Base-by-base conservation (phyloP, 768 basidiomycete genomes). In the Hericium erinaceus region DNA sequence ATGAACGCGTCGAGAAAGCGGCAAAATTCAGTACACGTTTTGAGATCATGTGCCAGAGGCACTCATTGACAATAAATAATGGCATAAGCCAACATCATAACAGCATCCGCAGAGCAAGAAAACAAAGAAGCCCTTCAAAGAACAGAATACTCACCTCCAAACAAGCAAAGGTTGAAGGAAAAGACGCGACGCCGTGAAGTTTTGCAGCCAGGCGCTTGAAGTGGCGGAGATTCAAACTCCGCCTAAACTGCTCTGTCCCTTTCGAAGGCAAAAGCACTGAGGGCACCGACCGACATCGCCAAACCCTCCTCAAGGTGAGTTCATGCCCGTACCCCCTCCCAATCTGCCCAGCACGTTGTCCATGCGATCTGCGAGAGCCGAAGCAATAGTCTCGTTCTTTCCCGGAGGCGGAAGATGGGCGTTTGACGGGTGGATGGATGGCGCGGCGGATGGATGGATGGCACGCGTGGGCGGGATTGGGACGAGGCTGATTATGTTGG, bases 41-140 rank as follows among this genome's bases (percentile, higher is more conserved):
- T 81, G 74, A 69, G 73, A 80, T 85, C 84, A 84, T 68, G 61
- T 6, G 18, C 28, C 33, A 33, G 33, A 33, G 54, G 54, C 56
- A 61, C 62, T 72, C 68, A 72, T 66, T 63, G 83, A 87, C 84
- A 87, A 87, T 84, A 87, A 85, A 87, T 86, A 77, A 62, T 72
- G 69, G 74, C 70, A 66, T 64, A 62, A 72, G 74, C 68, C 72
- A 55, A 50, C 81, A 83, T 83, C 83, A 80, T 74, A n/a, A 20
- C 49, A 26, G 52, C 16, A 48, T 2, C 24, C 5, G 60, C 64
- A 67, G 59, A 69, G 68, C 11, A 28, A 20, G 20, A 22, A 28
- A 58, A 48, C 51, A 54, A 63, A 57, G 48, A 41, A 39, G 1
- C 28, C 28, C 7, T 33, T 6, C 3, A 33, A 2, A 33, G 33